These are phyloP conservation scores for Aureobasidium sp. DNA, from an alignment of 2,329 filamentous ascomycete species.

Conservation along the genomic window DNA sequence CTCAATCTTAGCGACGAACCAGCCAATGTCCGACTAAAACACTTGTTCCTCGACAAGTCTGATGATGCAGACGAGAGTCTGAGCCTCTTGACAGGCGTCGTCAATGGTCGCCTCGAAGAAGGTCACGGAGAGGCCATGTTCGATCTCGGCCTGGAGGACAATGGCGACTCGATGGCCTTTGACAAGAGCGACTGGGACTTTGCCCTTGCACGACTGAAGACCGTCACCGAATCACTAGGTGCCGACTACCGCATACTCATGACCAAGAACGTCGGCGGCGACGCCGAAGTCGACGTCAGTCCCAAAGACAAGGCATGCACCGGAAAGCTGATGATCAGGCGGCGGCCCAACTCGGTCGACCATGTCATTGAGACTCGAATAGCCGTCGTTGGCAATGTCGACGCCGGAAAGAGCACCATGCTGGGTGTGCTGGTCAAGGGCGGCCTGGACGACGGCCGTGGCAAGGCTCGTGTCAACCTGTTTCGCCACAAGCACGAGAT, in stretches of 20 bases:
- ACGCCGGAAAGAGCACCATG: constrained; percentile 95
- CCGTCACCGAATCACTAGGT: constrained; percentile 56
- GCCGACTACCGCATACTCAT: constrained; percentile 77
- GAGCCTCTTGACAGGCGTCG: constrained; percentile 55
- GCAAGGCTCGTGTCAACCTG: constrained; percentile 87
- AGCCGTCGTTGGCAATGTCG: constrained; percentile 94
- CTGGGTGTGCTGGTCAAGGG: constrained; percentile 93
- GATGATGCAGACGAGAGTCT: constrained; percentile 53
- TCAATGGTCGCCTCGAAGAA: constrained; percentile 67
- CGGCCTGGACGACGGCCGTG: constrained; percentile 86
- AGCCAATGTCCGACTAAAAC: constrained; percentile 62
- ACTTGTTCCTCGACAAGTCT: constrained; percentile 59
- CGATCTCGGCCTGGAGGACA: constrained; percentile 86
- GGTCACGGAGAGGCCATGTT: constrained; percentile 86
- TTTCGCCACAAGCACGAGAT: constrained; percentile 98
- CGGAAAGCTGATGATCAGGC: constrained; percentile 81
- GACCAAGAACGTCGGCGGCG: constrained; percentile 82
- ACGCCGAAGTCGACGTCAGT: constrained; percentile 60
- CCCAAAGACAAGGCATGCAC: constrained; percentile 66
- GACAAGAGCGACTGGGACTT: constrained; percentile 66
- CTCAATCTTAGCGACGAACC: constrained; percentile 65
- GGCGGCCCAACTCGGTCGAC: constrained; percentile 65
- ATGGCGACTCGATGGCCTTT: constrained; percentile 76
- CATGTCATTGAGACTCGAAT: constrained; percentile 93
- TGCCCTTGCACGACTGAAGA: constrained; percentile 59